Conservation (phyloP, 2,329 filamentous ascomycete species). For the Trichoderma koningii region DNA sequence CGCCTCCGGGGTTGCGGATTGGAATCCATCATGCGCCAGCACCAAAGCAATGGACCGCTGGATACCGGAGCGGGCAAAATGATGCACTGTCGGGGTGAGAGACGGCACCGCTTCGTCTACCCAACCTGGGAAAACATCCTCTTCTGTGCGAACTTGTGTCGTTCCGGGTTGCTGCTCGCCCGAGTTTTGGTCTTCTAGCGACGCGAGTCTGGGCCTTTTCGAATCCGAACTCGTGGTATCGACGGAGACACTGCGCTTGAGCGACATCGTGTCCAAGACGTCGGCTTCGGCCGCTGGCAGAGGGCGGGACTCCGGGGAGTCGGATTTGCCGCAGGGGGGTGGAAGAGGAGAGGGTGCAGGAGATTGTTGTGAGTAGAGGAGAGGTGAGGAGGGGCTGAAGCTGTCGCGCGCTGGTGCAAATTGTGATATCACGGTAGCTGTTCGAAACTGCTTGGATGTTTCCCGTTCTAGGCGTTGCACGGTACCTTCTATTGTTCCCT, state of each 20-base stretch:
- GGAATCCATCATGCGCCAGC: conserved; percentile 61
- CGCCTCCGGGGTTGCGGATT: conserved; percentile 55
- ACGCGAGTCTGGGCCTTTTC: conserved; percentile 38
- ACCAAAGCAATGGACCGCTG: conserved; percentile 58
- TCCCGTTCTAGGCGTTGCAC: too few species aligned
- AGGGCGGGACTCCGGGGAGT: background rate
- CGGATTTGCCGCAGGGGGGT: too few species aligned
- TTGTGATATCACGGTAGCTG: too few species aligned
- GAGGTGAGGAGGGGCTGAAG: background rate
- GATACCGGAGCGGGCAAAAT: conserved; percentile 45
- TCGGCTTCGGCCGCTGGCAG: background rate
- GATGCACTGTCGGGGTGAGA: conserved; percentile 37
- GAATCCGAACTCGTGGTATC: conserved; percentile 33
- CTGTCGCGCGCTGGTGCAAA: too few species aligned
- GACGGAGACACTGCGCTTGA: conserved; percentile 43
- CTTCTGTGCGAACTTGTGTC: background rate
- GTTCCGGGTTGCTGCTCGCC: background rate
- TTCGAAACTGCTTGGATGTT: too few species aligned
- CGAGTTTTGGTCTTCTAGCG: background rate
- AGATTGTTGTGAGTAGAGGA: background rate
- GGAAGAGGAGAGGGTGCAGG: background rate
- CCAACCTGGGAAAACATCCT: background rate
- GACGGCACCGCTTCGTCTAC: conserved; percentile 29
- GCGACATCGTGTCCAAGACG: conserved; percentile 34
- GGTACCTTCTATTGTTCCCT: too few species aligned